Conservation (phyloP, 139 green algal genomes). For the Micromonas commoda region DNA sequence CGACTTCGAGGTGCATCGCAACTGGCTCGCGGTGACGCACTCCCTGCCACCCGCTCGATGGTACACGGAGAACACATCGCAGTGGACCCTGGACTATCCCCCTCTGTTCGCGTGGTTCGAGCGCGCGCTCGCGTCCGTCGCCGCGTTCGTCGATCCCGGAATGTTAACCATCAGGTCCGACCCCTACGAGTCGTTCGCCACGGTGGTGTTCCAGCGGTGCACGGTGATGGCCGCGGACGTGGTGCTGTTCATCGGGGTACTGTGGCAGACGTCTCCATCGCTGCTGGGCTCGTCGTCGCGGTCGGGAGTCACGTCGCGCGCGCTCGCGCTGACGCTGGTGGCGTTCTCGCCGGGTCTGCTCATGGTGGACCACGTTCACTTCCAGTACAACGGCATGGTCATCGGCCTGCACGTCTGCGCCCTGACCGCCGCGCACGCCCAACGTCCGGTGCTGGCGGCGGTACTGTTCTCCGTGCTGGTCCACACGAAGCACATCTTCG, state of each 20-base stretch:
- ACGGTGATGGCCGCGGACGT: constrained; percentile 62
- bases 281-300: no score
- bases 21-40: constrained; percentile 85
- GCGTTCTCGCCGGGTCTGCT: constrained; percentile 65
- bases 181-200: constrained; percentile 57
- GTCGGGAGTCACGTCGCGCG: background rate
- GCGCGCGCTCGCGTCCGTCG: constrained; percentile 55
- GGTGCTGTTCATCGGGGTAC: constrained; percentile 49
- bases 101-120: constrained; percentile 96
- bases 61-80: constrained; percentile 76
- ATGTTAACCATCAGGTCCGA: constrained; percentile 63
- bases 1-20: constrained; percentile 90
- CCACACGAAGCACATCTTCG: constrained; percentile 91
- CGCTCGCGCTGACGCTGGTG: constrained; percentile 36
- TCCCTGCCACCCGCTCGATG: constrained; percentile 53
- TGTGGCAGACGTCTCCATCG: no score
- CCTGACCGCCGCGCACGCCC: background rate
- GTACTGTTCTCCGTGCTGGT: constrained; percentile 77
- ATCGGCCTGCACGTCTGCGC: constrained; percentile 55
- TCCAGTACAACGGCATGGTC: constrained; percentile 96
- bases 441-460: constrained; percentile 15
- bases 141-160: constrained; percentile 54
- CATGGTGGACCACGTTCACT: constrained; percentile 96
- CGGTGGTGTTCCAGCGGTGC: constrained; percentile 69
- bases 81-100: constrained; percentile 96